Percentiles rank a stretch among this genome's conserved stretches.
Conservation (phyloP, 2,329 filamentous ascomycete genomes). For the Rasamsonia emersonii region DNA sequence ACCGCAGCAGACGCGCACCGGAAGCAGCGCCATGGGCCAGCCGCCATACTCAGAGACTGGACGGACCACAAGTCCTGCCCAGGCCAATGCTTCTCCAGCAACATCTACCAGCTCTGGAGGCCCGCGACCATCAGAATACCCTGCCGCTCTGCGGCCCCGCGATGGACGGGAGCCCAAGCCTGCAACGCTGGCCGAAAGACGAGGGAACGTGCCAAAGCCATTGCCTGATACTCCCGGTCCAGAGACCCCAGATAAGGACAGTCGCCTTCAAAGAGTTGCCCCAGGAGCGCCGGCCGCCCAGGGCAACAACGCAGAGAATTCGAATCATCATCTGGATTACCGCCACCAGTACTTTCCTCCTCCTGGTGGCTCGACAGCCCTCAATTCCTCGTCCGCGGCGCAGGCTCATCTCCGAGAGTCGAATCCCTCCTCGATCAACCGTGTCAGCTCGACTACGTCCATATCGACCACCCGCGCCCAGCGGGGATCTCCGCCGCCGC, state of each 20-base stretch:
- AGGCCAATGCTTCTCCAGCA: constrained; percentile 19
- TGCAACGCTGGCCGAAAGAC: constrained; percentile 66
- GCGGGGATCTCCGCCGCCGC: constrained; percentile 86
- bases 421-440: constrained; percentile 48
- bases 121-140: constrained; percentile 28
- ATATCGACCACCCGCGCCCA: constrained; percentile 88
- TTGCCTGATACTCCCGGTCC: constrained; percentile 75
- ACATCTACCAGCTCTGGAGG: constrained; percentile 17
- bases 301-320: constrained; percentile 17
- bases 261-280: constrained; percentile 63
- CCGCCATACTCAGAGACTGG: constrained; percentile 26
- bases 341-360: constrained; percentile 58
- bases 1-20: constrained; percentile 28
- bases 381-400: constrained; percentile 12
- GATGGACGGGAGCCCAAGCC: constrained; percentile 44
- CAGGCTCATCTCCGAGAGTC: constrained; percentile 40
- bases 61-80: constrained; percentile 11
- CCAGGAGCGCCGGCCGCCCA: constrained; percentile 30
- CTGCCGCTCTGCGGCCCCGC: constrained; percentile 31
- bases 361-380: constrained; percentile 27
- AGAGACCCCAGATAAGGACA: constrained; percentile 64
- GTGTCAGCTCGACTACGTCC: constrained; percentile 73
- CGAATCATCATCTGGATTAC: constrained; percentile 43
- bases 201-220: constrained; percentile 66
- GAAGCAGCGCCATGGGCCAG: constrained; percentile 19